These are phyloP conservation scores for Gliomastix tumulicola DNA, from an alignment of 2,329 filamentous ascomycete species.

Conservation along the genomic window DNA sequence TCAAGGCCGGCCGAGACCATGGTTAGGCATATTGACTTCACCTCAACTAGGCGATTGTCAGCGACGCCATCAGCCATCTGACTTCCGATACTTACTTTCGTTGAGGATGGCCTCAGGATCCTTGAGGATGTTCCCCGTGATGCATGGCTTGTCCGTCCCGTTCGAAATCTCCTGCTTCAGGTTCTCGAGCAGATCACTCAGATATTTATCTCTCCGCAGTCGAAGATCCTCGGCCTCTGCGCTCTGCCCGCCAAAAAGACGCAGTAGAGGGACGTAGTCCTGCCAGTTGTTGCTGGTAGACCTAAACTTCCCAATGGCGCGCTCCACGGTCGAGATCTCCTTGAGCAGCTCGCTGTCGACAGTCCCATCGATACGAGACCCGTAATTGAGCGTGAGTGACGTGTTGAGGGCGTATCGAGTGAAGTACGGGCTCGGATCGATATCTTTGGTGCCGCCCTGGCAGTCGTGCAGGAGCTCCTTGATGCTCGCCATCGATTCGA, in stretches of 20 bases:
- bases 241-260: constrained; percentile 56
- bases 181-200: constrained; percentile 59
- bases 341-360: constrained; percentile 60
- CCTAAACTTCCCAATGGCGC: constrained; percentile 68
- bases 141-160: constrained; percentile 31
- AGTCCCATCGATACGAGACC: constrained; percentile 65
- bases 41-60: constrained; percentile 51
- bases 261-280: constrained; percentile 72
- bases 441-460: constrained; percentile 50
- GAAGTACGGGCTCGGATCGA: constrained; percentile 69
- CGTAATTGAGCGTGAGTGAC: constrained; percentile 72
- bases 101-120: constrained; percentile 34
- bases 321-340: constrained; percentile 71
- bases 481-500: constrained; percentile 66
- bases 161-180: constrained; percentile 29
- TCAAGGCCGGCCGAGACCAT: constrained; percentile 79
- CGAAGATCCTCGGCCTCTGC: constrained; percentile 58
- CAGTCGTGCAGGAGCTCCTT: constrained; percentile 63
- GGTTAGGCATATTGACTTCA: constrained; percentile 74
- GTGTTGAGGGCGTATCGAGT: constrained; percentile 73
- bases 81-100: constrained; percentile 14
- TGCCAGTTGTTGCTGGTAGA: constrained; percentile 80
- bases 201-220: constrained; percentile 60
- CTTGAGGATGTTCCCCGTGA: constrained; percentile 47
- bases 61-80: background rate